Evolutionary conservation across 768 basidiomycete genomes (phyloP).

Genomic region (Phaeotremella fagi): DNA sequence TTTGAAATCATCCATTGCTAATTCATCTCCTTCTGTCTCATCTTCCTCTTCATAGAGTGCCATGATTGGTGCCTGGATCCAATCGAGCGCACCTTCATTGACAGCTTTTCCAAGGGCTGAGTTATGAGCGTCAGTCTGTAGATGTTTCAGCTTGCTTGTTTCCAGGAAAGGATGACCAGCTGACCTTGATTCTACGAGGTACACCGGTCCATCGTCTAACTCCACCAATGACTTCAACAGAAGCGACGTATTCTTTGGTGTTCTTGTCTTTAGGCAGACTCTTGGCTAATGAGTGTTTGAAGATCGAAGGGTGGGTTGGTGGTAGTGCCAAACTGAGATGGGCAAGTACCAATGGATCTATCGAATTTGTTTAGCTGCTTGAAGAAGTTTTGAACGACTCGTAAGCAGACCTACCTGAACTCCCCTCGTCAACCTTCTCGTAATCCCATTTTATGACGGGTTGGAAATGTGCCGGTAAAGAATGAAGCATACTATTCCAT

Average conservation of each 20-base stretch:
- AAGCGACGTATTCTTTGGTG: conserved; percentile 22
- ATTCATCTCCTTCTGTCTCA: neutral
- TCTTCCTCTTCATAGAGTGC: neutral
- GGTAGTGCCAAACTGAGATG: conserved; percentile 26
- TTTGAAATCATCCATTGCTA: no score
- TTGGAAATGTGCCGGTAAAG: conserved; percentile 16
- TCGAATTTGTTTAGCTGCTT: no score
- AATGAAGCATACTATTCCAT: conserved; percentile 34
- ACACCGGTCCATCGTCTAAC: conserved; percentile 26
- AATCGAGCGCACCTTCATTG: conserved; percentile 21
- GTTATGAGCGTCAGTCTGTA: conserved; percentile 31
- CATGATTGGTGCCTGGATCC: conserved; percentile 18
- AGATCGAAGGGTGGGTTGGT: conserved; percentile 23
- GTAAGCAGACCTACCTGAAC: neutral
- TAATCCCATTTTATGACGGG: conserved; percentile 36
- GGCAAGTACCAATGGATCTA: conserved; percentile 3
- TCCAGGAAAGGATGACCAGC: neutral
- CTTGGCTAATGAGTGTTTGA: conserved; percentile 18
- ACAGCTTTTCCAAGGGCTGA: conserved; percentile 22
- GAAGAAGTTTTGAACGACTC: neutral
- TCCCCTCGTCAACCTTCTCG: conserved; percentile 6
- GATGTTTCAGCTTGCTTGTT: neutral
- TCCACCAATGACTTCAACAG: conserved; percentile 24
- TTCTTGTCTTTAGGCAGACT: conserved; percentile 21
- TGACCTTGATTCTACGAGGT: conserved; percentile 24